Evolutionary conservation across 2,329 filamentous ascomycete genomes (phyloP).

Genomic region (Gliomastix tumulicola): DNA sequence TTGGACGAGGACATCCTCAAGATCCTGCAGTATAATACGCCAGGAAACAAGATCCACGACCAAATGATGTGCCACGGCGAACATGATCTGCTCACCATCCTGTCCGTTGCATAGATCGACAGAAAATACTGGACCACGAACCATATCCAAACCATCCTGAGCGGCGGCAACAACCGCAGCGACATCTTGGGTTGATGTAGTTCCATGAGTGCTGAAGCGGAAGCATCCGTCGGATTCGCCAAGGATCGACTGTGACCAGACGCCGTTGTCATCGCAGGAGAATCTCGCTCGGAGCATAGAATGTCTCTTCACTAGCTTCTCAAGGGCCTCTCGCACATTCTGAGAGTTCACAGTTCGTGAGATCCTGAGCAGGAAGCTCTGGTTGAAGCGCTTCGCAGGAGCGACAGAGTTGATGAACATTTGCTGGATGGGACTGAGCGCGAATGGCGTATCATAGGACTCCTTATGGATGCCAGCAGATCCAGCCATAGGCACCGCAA

Average conservation of each 20-base stretch:
- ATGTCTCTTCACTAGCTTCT: conserved; percentile 13
- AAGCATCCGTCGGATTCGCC: conserved; percentile 3
- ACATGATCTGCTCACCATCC: conserved; percentile 13
- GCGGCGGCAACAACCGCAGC: conserved; percentile 7
- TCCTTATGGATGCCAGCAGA: too few relatives aligned
- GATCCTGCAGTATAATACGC: conserved; percentile 32
- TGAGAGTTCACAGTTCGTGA: background rate
- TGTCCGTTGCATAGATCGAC: conserved; percentile 7
- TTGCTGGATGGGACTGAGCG: conserved; percentile 8
- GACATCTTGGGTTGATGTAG: background rate
- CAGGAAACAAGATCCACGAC: conserved; percentile 39
- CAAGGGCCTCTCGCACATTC: background rate
- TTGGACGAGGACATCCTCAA: conserved; percentile 32
- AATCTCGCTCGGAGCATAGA: conserved; percentile 3
- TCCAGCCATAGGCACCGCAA: too few relatives aligned
- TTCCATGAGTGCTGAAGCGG: conserved; percentile 2
- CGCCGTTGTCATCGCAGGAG: background rate
- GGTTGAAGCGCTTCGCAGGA: conserved; percentile 4
- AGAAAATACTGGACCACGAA: conserved; percentile 7
- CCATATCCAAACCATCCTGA: conserved; percentile 4
- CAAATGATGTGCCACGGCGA: conserved; percentile 26
- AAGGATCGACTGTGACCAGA: conserved; percentile 6
- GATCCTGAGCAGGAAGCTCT: conserved; percentile 1
- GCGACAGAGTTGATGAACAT: background rate
- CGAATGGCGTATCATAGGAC: conserved; percentile 31